phyloP scores from a whole-genome alignment of 805 yeast species.

The Candida coquimbonensis region DNA sequence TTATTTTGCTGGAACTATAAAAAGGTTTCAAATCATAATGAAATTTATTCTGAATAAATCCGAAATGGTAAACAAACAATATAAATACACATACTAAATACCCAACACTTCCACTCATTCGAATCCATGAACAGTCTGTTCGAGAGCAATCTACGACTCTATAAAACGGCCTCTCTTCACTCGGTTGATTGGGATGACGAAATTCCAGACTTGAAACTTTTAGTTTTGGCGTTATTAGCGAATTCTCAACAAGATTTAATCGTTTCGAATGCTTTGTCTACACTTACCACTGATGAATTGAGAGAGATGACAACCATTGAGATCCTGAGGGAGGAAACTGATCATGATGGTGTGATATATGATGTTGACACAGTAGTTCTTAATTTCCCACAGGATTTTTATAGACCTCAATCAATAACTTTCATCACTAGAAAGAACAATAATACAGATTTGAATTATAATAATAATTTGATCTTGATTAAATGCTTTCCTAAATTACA shows the following conservation, averaged over 20 bases:
- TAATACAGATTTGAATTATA: neutral
- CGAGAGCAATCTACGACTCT: conserved; percentile 14
- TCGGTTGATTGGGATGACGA: conserved; percentile 8
- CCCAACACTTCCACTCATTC: too few species aligned
- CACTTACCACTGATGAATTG: conserved; percentile 12
- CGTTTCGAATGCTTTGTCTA: conserved; percentile 12
- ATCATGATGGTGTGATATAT: conserved; percentile 2
- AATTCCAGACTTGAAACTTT: conserved; percentile 11
- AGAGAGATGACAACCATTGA: conserved; percentile 10
- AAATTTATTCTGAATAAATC: neutral
- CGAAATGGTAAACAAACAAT: conserved; percentile 4
- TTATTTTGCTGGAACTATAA: neutral
- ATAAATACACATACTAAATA: too few species aligned
- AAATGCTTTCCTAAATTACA: conserved; percentile 12
- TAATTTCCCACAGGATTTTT: conserved; percentile 17
- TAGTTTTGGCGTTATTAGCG: conserved; percentile 17
- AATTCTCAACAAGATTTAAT: conserved; percentile 20
- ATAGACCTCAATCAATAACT: conserved; percentile 14
- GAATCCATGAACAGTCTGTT: conserved; percentile 8
- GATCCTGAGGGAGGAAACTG: conserved; percentile 1
- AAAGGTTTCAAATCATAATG: too few species aligned
- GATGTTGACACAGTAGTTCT: conserved; percentile 5
- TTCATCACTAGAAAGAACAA: conserved; percentile 3
- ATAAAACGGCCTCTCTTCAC: conserved; percentile 7
- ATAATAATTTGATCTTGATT: conserved; percentile 9